Evolutionary conservation across 257 asterid species (phyloP), one percentile per base, ranked within the genome.

Genomic region (Anisodus acutangulus): DNA sequence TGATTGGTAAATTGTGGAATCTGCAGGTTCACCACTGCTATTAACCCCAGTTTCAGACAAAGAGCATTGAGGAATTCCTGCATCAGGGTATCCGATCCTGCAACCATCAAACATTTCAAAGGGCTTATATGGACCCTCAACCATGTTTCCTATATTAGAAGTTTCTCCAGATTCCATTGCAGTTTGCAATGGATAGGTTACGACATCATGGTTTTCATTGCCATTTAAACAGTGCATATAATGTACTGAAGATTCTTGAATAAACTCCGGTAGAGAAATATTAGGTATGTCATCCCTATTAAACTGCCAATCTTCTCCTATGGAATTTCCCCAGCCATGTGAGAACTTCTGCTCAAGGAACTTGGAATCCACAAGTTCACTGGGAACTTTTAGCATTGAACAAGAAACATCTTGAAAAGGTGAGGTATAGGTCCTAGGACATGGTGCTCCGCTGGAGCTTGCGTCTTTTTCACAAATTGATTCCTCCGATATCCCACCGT

Each of bases 261-360:
- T 78, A 67, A 81, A 84, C 81, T 92, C 95, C 62, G 86, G 80
- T 54, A 89, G 85, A 87, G 96, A 76, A 87, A 91, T 85, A 82
- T 89, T 92, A 10, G 93, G 90, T 78, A 93, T 82, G 70, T 93
- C 97, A 86, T 88, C 91, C 35, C 91, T 80, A 87, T 89, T 89
- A 49, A 89, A 84, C 72, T 79, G 93, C 93, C 97, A 95, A 85
- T 95, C 95, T 83, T 84, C 91, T 47, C 84, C 92, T 12, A 86
- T 22, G 55, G 92, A 91, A 80, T 88, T 17, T 2, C 84, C 92
- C 95, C 94, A 90, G 82, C 91, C 98, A 47, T 91, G 82, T 64
- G 92, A 78, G 84, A 88, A 74, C 81, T 88, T 93, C 22, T 88
- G 89, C 80, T 90, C 98, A 67, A 86, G 90, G 86, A 85, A 91